phyloP scores from a whole-genome alignment of 306 rosid genomes.

The Cucurbita maxima region DNA sequence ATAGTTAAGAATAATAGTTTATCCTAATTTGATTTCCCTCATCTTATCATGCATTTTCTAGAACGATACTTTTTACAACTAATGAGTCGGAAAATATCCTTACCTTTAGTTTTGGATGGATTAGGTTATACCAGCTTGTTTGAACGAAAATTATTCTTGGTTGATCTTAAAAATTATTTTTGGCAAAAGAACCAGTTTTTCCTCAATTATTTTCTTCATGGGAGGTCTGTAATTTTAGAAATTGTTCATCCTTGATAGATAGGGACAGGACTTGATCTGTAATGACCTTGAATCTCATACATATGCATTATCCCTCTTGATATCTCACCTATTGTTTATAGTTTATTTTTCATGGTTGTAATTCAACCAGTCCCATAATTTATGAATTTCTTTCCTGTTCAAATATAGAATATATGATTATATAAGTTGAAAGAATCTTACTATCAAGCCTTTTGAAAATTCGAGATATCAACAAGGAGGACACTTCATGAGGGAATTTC shows the following conservation, averaged over 20 bases:
- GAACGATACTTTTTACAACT: not conserved
- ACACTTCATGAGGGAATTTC: not conserved
- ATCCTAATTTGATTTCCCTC: not conserved
- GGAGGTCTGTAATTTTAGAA: not conserved
- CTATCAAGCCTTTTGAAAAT: not conserved
- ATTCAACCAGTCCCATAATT: not conserved
- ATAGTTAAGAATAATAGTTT: not conserved
- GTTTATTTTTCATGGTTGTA: not conserved
- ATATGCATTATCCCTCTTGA: too few species aligned
- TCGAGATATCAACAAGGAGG: not conserved
- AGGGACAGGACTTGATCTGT: too few species aligned
- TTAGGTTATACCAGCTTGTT: too few species aligned
- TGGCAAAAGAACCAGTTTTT: not conserved
- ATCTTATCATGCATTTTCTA: not conserved
- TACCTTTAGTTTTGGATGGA: too few species aligned
- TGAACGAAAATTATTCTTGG: too few species aligned
- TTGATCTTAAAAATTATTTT: not conserved
- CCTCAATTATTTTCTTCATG: not conserved
- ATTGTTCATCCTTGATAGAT: too few species aligned
- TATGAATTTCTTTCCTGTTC: not conserved
- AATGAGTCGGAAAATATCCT: not conserved
- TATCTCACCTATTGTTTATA: not conserved
- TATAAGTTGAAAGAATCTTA: not conserved
- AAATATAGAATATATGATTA: not conserved
- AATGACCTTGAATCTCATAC: too few species aligned